Evolutionary conservation across 345 rosid genomes (phyloP), one percentile per base, ranked within the genome.

Genomic region (Eucalyptus curtisii): DNA sequence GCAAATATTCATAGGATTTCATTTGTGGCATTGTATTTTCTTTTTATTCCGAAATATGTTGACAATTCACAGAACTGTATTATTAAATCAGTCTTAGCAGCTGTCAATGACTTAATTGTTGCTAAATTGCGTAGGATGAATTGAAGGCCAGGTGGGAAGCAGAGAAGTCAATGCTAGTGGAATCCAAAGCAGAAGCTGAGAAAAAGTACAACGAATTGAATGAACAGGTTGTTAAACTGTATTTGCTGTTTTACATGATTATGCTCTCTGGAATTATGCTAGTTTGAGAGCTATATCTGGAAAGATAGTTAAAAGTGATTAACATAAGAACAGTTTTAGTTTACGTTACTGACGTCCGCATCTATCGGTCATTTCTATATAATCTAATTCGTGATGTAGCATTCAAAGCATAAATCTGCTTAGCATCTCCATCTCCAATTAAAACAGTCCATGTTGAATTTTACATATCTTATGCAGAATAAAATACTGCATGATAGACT

Each of bases 401-500:
- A 37, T 76, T 71, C 42, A 37, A 37, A 76, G 14, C 47, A 76
- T 37, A 76, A 76, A 19, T 22, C 82, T 76, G 27, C 47, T 37
- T 76, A 71, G 25, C 25, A 37, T 44, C 82, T 76, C 42, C 82
- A 76, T 76, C 82, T 76, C 45, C 45, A 19, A 19, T 37, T 10
- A 19, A 10, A 76, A 76, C 45, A 76, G 45, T 76, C 82, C 27
- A 37, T 10, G 82, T 76, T 76, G 47, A 76, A 89, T 49, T 42
- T 85, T 71, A 49, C 86, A 27, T 55, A n/a, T 22, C 25, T 87
- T 82, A 48, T 89, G 87, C 88, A 90, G 91, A 90, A 90, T 86
- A 96, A 96, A 88, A 89, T 96, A 90, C 90, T 96, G 90, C 99
- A 96, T 84, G 93, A 94, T 90, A 93, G 95, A 89, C 94, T 96